Evolutionary conservation across 1,284 basidiomycete species (phyloP), one percentile per base, ranked within the genome.

Genomic region (Vanrija sp.): DNA sequence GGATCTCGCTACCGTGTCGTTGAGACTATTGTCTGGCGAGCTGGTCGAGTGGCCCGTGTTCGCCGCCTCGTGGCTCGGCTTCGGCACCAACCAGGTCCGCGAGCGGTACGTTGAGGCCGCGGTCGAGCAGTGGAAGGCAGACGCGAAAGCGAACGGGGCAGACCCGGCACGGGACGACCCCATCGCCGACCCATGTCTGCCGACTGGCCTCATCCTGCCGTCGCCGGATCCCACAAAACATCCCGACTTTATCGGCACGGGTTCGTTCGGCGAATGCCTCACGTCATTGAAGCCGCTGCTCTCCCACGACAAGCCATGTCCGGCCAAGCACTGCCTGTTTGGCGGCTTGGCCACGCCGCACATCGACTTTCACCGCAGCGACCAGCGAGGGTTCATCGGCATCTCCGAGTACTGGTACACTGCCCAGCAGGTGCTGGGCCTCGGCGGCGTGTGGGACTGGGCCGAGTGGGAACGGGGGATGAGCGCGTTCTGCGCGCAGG

Each of bases 331-430:
- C 2, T 98, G 95, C 75, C 82, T 95, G n/a, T 98, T 98, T 82
- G 88, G 94, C 67, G 96, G 95, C n/a, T 84, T 97, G 1, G 86
- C 92, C 52, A 94, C 75, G 0, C 76, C 91, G 3, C 83, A 84
- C 3, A 94, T 94, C 64, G 89, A 96, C 75, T 97, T 96, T 71
- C 83, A 85, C 41, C 86, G 85, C 25, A 89, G 90, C 19, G 75
- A 76, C 48, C 75, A 76, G 56, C 54, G 75, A 35, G 88, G 88
- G 57, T 98, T 98, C 70, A 97, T 99, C 62, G 96, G 96, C 4
- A 87, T 98, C 31, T 95, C 91, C 12, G 96, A 99, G 75, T 99
- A 98, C 73, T 99, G 95, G 94, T 98, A 97, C 77, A 97, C 94
- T 24, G 90, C 93, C 6, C 64, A 73, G 41, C 92, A 98, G 70